A percentile compares a stretch with the other conserved stretches of the same genome.
Conservation (phyloP, 2,329 filamentous ascomycete species). For the Aspergillus tamarii region DNA sequence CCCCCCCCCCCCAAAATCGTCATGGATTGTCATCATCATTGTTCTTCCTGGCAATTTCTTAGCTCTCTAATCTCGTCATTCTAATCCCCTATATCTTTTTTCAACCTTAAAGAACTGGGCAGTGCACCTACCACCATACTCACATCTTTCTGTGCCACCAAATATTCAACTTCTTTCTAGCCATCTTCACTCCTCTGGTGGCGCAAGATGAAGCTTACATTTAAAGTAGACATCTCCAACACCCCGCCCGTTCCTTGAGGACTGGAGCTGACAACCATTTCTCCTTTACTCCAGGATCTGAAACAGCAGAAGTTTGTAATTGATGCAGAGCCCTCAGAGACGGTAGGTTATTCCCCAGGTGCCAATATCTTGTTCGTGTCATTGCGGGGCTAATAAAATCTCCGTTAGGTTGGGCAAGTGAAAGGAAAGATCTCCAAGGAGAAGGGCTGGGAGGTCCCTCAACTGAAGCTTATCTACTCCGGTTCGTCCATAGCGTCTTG, state of each 20-base stretch:
- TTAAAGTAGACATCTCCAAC: constrained; percentile 58
- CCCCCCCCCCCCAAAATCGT: constrained; percentile 16
- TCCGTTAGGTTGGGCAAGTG: constrained; percentile 75
- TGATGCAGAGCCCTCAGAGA: constrained; percentile 89
- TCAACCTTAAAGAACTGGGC: neutral
- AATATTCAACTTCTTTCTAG: constrained; percentile 21
- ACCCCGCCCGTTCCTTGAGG: constrained; percentile 4
- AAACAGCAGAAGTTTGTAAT: constrained; percentile 99
- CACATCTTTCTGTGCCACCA: constrained; percentile 5
- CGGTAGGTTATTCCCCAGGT: constrained; percentile 61
- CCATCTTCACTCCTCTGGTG: constrained; percentile 35
- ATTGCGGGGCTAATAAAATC: constrained; percentile 40
- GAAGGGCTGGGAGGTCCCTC: constrained; percentile 90
- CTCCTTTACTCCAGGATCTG: constrained; percentile 68
- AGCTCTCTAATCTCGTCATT: constrained; percentile 5
- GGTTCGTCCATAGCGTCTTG: constrained; percentile 59
- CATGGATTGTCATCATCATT: constrained; percentile 23
- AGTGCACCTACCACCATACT: constrained; percentile 4
- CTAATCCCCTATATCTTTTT: neutral
- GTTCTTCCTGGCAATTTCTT: constrained; percentile 7
- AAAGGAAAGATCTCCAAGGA: constrained; percentile 91
- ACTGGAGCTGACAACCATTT: constrained; percentile 22
- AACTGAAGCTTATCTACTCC: constrained; percentile 97
- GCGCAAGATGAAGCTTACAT: constrained; percentile 69
- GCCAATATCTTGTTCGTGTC: constrained; percentile 15